phyloP scores from a whole-genome alignment of 306 rosid species.

The Prunus fruticosa region DNA sequence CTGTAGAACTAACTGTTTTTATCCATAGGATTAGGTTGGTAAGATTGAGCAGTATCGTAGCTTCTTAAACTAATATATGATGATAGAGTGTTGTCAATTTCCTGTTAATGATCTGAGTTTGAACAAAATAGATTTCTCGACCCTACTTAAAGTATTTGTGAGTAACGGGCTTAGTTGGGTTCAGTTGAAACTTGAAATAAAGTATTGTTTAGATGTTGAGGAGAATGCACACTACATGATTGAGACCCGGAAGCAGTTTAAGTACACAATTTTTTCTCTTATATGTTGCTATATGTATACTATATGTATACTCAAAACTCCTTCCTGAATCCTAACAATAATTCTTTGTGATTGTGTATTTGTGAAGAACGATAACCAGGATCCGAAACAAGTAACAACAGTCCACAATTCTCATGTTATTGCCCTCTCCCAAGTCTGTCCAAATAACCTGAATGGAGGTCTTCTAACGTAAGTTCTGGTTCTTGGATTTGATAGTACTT shows the following conservation, averaged over 20 bases:
- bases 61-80: background rate
- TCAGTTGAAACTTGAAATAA: constrained; percentile 1
- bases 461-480: constrained; percentile 71
- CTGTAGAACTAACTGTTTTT: background rate
- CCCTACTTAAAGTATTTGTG: background rate
- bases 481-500: constrained; percentile 3
- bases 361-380: constrained; percentile 73
- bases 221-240: background rate
- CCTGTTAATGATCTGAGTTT: background rate
- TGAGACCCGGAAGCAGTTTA: constrained; percentile 8
- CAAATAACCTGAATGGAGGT: constrained; percentile 71
- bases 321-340: constrained; percentile 30
- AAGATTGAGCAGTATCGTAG: background rate
- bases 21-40: background rate
- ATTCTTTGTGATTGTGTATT: constrained; percentile 23
- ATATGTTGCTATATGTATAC: background rate
- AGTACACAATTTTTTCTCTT: background rate
- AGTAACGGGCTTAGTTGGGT: background rate
- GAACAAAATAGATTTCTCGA: background rate
- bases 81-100: background rate
- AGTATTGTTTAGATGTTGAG: background rate
- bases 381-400: constrained; percentile 54
- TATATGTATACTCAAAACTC: no score
- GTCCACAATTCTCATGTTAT: constrained; percentile 70
- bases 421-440: constrained; percentile 67